Percentiles rank a stretch among this genome's conserved stretches.
phyloP scores from a whole-genome alignment of 2,329 filamentous ascomycete genomes.

The Fusarium siculi region DNA sequence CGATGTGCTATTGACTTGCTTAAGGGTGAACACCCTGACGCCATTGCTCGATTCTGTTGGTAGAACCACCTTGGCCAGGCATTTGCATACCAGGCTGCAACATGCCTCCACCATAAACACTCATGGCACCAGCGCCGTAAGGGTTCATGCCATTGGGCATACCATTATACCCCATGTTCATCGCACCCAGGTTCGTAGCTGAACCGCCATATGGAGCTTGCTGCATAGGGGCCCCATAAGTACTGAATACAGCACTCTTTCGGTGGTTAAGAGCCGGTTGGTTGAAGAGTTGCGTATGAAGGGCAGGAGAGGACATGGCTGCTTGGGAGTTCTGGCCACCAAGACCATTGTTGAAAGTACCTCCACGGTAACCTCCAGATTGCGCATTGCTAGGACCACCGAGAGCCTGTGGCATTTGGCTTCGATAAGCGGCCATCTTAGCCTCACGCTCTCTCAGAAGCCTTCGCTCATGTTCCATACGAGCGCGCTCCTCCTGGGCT shows the following conservation, averaged over 20 bases:
- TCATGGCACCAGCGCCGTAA: slow-evolving; percentile 38
- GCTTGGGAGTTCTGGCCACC: slow-evolving; percentile 51
- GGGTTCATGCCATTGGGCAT: slow-evolving; percentile 34
- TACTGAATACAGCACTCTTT: slow-evolving; percentile 47
- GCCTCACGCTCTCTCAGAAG: slow-evolving; percentile 56
- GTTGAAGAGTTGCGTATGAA: slow-evolving; percentile 43
- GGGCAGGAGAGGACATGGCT: slow-evolving; percentile 42
- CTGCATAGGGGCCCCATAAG: slow-evolving; percentile 45
- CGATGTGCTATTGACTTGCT: neutral
- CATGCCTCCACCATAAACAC: slow-evolving; percentile 46
- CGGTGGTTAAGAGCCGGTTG: slow-evolving; percentile 39
- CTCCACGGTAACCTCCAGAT: slow-evolving; percentile 61
- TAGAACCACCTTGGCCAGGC: slow-evolving; percentile 42
- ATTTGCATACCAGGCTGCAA: slow-evolving; percentile 45
- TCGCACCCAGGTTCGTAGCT: slow-evolving; percentile 34
- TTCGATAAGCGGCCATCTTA: slow-evolving; percentile 60
- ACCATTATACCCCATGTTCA: slow-evolving; percentile 39
- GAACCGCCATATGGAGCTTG: slow-evolving; percentile 41
- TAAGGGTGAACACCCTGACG: slow-evolving; percentile 54
- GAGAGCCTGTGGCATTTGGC: slow-evolving; percentile 60
- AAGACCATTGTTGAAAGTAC: slow-evolving; percentile 65
- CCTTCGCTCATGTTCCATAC: slow-evolving; percentile 54
- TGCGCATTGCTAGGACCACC: slow-evolving; percentile 45
- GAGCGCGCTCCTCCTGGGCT: slow-evolving; percentile 54
- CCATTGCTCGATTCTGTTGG: slow-evolving; percentile 56